Conservation (phyloP, 129 eudicot species). For the Pseudognaphalium luteoalbum region DNA sequence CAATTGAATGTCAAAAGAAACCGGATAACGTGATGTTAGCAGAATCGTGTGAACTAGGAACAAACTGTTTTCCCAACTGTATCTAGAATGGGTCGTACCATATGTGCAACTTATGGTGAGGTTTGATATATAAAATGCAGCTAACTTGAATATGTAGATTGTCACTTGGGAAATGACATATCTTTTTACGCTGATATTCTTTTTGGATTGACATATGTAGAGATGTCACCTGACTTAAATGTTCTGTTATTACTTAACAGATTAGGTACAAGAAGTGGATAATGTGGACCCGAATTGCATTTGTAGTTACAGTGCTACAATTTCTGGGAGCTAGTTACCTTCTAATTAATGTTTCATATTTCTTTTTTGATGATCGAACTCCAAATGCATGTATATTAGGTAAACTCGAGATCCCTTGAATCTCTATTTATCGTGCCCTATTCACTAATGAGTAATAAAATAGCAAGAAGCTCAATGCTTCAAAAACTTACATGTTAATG, state of each 20-base stretch:
- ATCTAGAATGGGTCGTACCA: not conserved
- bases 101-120: not conserved
- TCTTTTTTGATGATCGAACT: conserved; percentile 29
- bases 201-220: conserved; percentile 14
- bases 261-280: conserved; percentile 59
- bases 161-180: not conserved
- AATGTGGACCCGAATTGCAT: conserved; percentile 56
- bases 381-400: conserved; percentile 53
- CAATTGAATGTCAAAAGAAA: not conserved
- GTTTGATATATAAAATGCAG: not conserved
- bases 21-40: not conserved
- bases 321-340: conserved; percentile 52
- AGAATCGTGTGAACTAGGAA: not conserved
- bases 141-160: not conserved
- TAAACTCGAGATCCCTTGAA: conserved; percentile 18
- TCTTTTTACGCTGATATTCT: conserved; percentile 9
- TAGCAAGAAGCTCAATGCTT: conserved; percentile 18
- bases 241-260: conserved; percentile 39
- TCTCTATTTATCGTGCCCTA: not conserved
- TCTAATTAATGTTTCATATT: conserved; percentile 34
- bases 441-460: conserved; percentile 4
- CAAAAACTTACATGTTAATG: not conserved
- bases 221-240: conserved; percentile 12
- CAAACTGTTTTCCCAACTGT: not conserved
- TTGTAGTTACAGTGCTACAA: conserved; percentile 50